Evolutionary conservation across 305 asterid genomes (phyloP).

Genomic region (Ilex paraguariensis): DNA sequence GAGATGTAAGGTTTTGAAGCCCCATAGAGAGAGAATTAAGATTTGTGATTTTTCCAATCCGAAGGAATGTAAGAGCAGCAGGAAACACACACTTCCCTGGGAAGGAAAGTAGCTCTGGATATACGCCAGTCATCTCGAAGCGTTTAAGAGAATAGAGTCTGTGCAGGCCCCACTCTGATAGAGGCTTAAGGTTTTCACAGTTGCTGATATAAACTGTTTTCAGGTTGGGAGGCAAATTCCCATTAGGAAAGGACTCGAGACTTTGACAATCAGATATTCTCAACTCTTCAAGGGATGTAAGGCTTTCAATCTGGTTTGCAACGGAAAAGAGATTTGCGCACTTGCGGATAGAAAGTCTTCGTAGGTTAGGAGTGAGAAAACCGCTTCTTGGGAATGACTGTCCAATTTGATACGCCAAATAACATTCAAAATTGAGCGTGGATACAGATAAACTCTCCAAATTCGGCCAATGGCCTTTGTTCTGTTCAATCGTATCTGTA

Average conservation of each 20-base stretch:
- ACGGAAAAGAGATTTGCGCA: neutral
- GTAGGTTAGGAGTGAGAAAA: neutral
- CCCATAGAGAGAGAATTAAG: constrained; percentile 35
- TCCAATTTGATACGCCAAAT: too few species aligned
- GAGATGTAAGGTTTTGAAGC: constrained; percentile 24
- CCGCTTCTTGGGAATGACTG: neutral
- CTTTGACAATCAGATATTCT: neutral
- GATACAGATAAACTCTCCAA: neutral
- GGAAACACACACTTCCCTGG: constrained; percentile 27
- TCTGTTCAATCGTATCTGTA: neutral
- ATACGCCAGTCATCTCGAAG: constrained; percentile 31
- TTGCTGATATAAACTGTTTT: neutral
- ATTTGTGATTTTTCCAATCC: constrained; percentile 29
- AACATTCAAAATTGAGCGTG: neutral
- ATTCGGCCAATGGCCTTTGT: neutral
- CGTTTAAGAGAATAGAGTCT: constrained; percentile 28
- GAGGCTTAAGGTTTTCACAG: constrained; percentile 36
- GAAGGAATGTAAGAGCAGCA: constrained; percentile 22
- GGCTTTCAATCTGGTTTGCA: neutral
- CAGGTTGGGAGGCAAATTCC: neutral
- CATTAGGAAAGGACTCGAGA: neutral
- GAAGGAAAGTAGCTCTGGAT: constrained; percentile 23
- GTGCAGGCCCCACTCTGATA: constrained; percentile 35
- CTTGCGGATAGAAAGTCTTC: neutral
- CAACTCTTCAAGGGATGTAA: neutral